Evolutionary conservation across 768 basidiomycete species (phyloP).

Genomic region (Kwoniella shandongensis): DNA sequence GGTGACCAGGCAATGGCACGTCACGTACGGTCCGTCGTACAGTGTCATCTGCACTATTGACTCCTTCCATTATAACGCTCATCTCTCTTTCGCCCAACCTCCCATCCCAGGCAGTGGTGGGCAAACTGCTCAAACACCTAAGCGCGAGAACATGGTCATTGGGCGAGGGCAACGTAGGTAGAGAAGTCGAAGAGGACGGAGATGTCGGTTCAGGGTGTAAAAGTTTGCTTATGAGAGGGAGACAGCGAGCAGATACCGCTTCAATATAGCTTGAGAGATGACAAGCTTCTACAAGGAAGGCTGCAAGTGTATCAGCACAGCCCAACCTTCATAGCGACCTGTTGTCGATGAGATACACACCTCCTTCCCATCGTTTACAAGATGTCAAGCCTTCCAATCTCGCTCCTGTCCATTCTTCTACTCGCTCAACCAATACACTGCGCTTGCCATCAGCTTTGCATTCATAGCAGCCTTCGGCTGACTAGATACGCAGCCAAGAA

Average conservation of each 20-base stretch:
- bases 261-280: neutral
- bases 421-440: neutral
- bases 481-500: neutral
- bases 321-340: neutral
- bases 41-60: slow-evolving; percentile 34
- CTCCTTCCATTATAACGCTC: slow-evolving; percentile 39
- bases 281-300: slow-evolving; percentile 29
- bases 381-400: neutral
- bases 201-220: slow-evolving; percentile 4
- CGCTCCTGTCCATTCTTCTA: neutral
- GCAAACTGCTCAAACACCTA: slow-evolving; percentile 30
- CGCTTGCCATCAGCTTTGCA: no score
- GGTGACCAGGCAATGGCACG: neutral
- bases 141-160: slow-evolving; percentile 32
- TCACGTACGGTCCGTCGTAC: slow-evolving; percentile 32
- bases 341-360: slow-evolving; percentile 5
- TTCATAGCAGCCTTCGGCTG: neutral
- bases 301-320: neutral
- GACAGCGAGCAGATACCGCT: neutral
- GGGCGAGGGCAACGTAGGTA: slow-evolving; percentile 2
- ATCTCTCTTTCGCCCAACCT: slow-evolving; percentile 36
- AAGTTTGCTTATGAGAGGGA: slow-evolving; percentile 5
- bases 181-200: slow-evolving; percentile 2
- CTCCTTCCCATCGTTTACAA: slow-evolving; percentile 4
- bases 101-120: slow-evolving; percentile 24